Conservation (phyloP, 441 rosid species). For the Euphorbia celastroides region DNA sequence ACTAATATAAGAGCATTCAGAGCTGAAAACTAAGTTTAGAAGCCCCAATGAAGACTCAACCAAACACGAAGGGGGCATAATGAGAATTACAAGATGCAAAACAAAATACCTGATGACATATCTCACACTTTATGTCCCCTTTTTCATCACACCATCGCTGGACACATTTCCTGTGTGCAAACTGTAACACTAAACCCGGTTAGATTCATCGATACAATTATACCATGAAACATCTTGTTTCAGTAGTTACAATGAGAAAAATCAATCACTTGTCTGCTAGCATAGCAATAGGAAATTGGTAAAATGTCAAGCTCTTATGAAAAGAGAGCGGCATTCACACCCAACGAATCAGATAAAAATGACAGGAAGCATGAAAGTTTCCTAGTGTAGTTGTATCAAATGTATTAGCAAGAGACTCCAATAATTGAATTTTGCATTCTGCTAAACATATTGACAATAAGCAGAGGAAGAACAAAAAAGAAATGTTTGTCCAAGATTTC, state of each 20-base stretch:
- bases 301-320: background rate
- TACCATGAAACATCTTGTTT: background rate
- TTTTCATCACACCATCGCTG: constrained; percentile 96
- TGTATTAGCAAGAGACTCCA: background rate
- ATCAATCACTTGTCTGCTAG: background rate
- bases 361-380: background rate
- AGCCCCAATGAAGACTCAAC: background rate
- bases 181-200: constrained; percentile 31
- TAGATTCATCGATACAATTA: constrained; percentile 10
- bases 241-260: background rate
- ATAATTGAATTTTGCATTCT: background rate
- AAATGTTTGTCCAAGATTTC: background rate
- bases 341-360: background rate
- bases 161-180: constrained; percentile 89
- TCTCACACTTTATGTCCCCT: constrained; percentile 86
- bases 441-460: background rate
- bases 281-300: background rate
- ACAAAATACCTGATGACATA: constrained; percentile 70
- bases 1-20: background rate
- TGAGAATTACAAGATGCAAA: constrained; percentile 3
- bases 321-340: background rate
- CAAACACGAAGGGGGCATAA: background rate
- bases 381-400: background rate
- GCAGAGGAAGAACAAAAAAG: background rate
- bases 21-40: background rate